phyloP scores from a whole-genome alignment of 805 yeast genomes.

The Wickerhamiella vanderwaltii region DNA sequence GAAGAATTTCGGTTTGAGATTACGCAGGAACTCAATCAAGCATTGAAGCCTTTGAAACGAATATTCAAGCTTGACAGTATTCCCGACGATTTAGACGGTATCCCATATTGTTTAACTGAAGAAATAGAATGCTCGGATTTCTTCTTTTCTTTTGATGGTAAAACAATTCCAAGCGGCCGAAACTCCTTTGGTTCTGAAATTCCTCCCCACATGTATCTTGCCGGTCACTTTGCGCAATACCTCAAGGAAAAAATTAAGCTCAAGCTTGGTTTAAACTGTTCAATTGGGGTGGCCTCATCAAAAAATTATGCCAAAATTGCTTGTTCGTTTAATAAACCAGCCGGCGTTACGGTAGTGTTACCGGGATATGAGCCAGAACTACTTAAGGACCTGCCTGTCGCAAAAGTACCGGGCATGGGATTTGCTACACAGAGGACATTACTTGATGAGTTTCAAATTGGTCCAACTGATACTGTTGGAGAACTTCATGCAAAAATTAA shows the following conservation, averaged over 20 bases:
- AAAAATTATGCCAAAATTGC: slow-evolving; percentile 25
- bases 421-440: slow-evolving; percentile 9
- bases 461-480: slow-evolving; percentile 11
- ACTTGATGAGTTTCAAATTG: not conserved
- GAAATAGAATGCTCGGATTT: slow-evolving; percentile 21
- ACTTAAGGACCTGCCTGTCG: slow-evolving; percentile 14
- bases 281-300: slow-evolving; percentile 25
- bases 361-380: slow-evolving; percentile 21
- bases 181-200: slow-evolving; percentile 3
- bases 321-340: slow-evolving; percentile 24
- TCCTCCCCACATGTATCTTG: slow-evolving; percentile 20
- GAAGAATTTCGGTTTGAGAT: slow-evolving; percentile 27
- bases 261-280: slow-evolving; percentile 24
- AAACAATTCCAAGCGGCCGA: slow-evolving; percentile 17
- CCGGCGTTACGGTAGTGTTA: slow-evolving; percentile 23
- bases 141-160: slow-evolving; percentile 22
- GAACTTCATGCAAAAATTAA: slow-evolving; percentile 6
- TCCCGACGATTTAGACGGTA: not conserved
- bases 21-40: slow-evolving; percentile 14
- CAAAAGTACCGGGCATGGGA: slow-evolving; percentile 25
- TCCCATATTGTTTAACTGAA: not conserved
- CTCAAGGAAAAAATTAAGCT: slow-evolving; percentile 21
- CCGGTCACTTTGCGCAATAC: slow-evolving; percentile 22
- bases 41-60: slow-evolving; percentile 6
- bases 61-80: not conserved